Evolutionary conservation across 768 basidiomycete species (phyloP), one percentile per base, ranked within the genome.

Genomic region (Tricholoma matsutake): DNA sequence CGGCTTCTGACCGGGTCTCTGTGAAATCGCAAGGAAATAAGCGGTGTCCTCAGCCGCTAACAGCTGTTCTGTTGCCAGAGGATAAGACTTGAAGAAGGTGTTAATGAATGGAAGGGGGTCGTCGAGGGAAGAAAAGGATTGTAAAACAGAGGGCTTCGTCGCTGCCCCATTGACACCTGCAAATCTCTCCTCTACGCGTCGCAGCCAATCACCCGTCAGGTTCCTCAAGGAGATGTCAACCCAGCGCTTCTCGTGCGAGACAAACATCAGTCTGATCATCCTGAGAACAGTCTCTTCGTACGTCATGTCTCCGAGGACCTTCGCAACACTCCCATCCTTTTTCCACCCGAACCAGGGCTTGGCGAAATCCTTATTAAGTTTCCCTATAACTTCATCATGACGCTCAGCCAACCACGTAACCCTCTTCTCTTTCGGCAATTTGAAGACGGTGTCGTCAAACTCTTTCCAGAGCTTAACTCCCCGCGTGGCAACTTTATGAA

Each of bases 291-390:
- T 89, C 73, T 98, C 97, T 78, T 98, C 95, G 75, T 99, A 99
- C 11, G 96, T 98, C 97, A 99, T 98, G 68, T 97, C 94, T 28
- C 88, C 85, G 54, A 99, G 80, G 72, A 96, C 94, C 59, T 86
- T 86, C 37, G 91, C 92, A 64, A 92, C 85, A 18, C 75, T 81
- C 0, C 87, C 94, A 73, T 92, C 91, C 76, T 95, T 95, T 88
- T 97, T 98, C 85, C 88, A 89, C 16, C 92, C 94, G 71, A 99
- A 99, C 95, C 94, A 94, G 0, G 91, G 90, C 83, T 98, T 99
- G 57, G 90, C 85, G 75, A 98, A 98, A 78, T 98, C 92, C 69
- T 82, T 87, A 83, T 99, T 98, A 61, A 99, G 80, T 72, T 95
- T 94, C 49, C 77, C 83, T 68, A 99, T 96, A 49, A 98, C 84